A percentile compares a stretch with the other conserved stretches of the same genome.
These are phyloP conservation scores for Bruguiera gymnorhiza DNA, from an alignment of 345 rosid genomes.

Conservation along the genomic window DNA sequence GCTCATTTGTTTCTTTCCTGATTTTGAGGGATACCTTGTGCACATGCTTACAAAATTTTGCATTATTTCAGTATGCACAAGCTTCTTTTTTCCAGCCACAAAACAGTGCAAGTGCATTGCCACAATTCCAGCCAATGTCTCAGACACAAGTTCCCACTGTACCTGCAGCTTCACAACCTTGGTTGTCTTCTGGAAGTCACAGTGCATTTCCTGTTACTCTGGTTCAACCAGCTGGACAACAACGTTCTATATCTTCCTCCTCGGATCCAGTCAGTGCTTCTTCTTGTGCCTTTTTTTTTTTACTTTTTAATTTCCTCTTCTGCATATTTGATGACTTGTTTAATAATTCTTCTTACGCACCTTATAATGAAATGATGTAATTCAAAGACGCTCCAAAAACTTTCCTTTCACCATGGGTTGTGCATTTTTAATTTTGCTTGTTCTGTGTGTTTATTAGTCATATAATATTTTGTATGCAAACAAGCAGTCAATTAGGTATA, in stretches of 20 bases:
- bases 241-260: constrained; percentile 45
- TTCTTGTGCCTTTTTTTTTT: not conserved
- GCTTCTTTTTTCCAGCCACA: constrained; percentile 68
- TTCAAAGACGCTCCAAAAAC: not conserved
- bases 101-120: constrained; percentile 32
- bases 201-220: constrained; percentile 41
- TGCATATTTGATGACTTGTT: not conserved
- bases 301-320: not conserved
- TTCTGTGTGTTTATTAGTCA: not conserved
- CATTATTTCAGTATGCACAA: constrained; percentile 48
- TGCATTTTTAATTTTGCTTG: not conserved
- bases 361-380: not conserved
- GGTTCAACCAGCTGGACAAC: constrained; percentile 54
- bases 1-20: constrained; percentile 2
- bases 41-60: constrained; percentile 19
- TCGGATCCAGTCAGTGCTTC: constrained; percentile 51
- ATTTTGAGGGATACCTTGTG: constrained; percentile 9
- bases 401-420: not conserved
- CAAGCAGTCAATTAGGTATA: not conserved
- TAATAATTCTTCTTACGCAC: not conserved
- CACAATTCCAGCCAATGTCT: constrained; percentile 55
- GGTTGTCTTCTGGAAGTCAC: constrained; percentile 60
- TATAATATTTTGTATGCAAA: not conserved
- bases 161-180: constrained; percentile 54
- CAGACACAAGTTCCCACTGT: constrained; percentile 50